These are phyloP conservation scores for Alternaria arborescens DNA, from an alignment of 2,329 filamentous ascomycete species.

Conservation along the genomic window DNA sequence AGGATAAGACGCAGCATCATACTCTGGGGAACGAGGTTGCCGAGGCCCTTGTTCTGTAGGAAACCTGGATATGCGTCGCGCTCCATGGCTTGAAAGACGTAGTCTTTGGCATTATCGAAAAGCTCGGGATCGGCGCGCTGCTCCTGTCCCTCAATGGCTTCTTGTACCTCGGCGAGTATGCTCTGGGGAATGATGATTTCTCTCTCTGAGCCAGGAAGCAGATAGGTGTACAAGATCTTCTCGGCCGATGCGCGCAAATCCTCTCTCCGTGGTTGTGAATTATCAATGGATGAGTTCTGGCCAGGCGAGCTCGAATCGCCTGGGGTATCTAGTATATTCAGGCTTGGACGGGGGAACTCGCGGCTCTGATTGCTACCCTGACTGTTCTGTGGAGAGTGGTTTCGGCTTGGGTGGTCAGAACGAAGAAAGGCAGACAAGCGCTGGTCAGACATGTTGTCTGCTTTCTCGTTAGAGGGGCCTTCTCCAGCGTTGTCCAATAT, in stretches of 20 bases:
- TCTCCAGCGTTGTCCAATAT: slow-evolving; percentile 73
- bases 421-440: slow-evolving; percentile 91
- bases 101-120: slow-evolving; percentile 97
- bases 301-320: slow-evolving; percentile 65
- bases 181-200: slow-evolving; percentile 92
- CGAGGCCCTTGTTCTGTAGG: slow-evolving; percentile 90
- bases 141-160: slow-evolving; percentile 81
- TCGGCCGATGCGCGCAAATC: slow-evolving; percentile 94
- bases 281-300: slow-evolving; percentile 45
- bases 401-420: slow-evolving; percentile 58
- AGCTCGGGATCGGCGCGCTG: slow-evolving; percentile 96
- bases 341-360: slow-evolving; percentile 65
- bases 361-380: slow-evolving; percentile 61
- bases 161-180: slow-evolving; percentile 85
- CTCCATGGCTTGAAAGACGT: slow-evolving; percentile 99
- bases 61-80: slow-evolving; percentile 98
- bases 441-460: slow-evolving; percentile 76
- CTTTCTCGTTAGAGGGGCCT: slow-evolving; percentile 69
- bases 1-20: slow-evolving; percentile 85
- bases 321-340: slow-evolving; percentile 71
- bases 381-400: slow-evolving; percentile 60
- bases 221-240: slow-evolving; percentile 98
- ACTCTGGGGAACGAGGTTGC: slow-evolving; percentile 92
- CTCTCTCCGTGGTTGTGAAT: slow-evolving; percentile 60
- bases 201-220: slow-evolving; percentile 92